Evolutionary conservation across 2,329 filamentous ascomycete species (phyloP).

Genomic region (Septoria petroselini): DNA sequence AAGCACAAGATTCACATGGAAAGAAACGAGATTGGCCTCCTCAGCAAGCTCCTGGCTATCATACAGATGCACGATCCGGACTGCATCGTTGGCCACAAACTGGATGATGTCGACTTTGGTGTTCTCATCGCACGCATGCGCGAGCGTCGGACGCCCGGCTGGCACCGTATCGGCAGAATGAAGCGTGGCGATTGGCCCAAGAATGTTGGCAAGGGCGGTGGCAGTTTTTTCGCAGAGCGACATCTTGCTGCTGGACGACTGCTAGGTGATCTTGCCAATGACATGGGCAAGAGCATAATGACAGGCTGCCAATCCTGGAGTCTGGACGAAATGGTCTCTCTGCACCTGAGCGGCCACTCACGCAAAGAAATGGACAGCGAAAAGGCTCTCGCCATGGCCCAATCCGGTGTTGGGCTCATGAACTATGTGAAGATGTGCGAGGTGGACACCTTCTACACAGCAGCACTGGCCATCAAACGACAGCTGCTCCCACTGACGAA

Average conservation of each 20-base stretch:
- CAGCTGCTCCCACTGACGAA: constrained; percentile 94
- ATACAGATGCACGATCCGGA: constrained; percentile 87
- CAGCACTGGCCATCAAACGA: constrained; percentile 80
- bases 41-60: constrained; percentile 85
- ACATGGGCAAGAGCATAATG: constrained; percentile 96
- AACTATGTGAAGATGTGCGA: constrained; percentile 94
- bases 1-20: constrained; percentile 75
- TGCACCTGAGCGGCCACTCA: constrained; percentile 73
- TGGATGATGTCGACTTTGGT: constrained; percentile 97
- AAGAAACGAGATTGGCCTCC: constrained; percentile 78
- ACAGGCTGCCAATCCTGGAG: constrained; percentile 97
- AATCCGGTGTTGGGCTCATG: constrained; percentile 78
- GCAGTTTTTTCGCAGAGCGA: constrained; percentile 89
- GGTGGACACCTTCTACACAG: constrained; percentile 92
- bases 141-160: constrained; percentile 87
- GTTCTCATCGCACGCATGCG: constrained; percentile 81
- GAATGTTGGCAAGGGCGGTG: constrained; percentile 78
- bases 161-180: constrained; percentile 88
- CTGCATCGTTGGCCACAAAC: constrained; percentile 86
- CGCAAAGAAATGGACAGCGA: constrained; percentile 89
- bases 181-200: constrained; percentile 82
- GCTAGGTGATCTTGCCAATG: constrained; percentile 90
- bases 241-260: constrained; percentile 85
- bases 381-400: constrained; percentile 73
- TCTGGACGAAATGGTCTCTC: constrained; percentile 92